A percentile compares a stretch with the other conserved stretches of the same genome.
These are phyloP conservation scores for Phragmites australis DNA, from an alignment of 176 grass and related monocot species.

Conservation along the genomic window DNA sequence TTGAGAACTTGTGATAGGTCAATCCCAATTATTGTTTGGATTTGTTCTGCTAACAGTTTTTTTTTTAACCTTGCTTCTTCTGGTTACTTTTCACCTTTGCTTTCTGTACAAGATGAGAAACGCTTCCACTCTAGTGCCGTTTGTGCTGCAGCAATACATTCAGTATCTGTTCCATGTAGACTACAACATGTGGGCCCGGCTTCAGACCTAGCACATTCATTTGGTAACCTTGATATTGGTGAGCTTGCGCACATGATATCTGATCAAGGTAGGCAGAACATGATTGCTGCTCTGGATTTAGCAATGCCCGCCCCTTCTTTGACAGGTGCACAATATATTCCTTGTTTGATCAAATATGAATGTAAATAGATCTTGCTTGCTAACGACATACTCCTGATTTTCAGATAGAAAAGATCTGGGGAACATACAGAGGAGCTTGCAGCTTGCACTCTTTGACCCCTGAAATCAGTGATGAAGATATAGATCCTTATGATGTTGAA, in stretches of 20 bases:
- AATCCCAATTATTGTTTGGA: constrained; percentile 18
- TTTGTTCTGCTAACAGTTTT: constrained; percentile 4
- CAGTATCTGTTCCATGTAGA: constrained; percentile 69
- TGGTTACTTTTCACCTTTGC: constrained; percentile 61
- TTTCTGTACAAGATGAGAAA: constrained; percentile 73
- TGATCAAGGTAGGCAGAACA: constrained; percentile 82
- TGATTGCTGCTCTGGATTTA: constrained; percentile 68
- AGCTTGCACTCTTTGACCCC: constrained; percentile 62
- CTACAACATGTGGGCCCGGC: constrained; percentile 41
- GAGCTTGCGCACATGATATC: constrained; percentile 71
- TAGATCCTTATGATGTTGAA: constrained; percentile 76
- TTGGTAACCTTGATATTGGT: constrained; percentile 64
- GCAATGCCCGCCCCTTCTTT: constrained; percentile 86
- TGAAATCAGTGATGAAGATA: constrained; percentile 61
- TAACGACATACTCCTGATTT: constrained; percentile 13
- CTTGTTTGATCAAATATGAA: background rate
- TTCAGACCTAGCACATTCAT: constrained; percentile 41
- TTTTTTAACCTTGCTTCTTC: constrained; percentile 20
- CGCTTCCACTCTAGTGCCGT: constrained; percentile 78
- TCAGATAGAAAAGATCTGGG: constrained; percentile 52
- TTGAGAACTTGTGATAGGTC: constrained; percentile 23
- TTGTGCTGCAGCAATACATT: constrained; percentile 82
- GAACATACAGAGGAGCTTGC: constrained; percentile 55
- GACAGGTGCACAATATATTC: no score
- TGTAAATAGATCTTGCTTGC: background rate